Evolutionary conservation across 768 basidiomycete species (phyloP).

Genomic region (Leccinum variicolor): DNA sequence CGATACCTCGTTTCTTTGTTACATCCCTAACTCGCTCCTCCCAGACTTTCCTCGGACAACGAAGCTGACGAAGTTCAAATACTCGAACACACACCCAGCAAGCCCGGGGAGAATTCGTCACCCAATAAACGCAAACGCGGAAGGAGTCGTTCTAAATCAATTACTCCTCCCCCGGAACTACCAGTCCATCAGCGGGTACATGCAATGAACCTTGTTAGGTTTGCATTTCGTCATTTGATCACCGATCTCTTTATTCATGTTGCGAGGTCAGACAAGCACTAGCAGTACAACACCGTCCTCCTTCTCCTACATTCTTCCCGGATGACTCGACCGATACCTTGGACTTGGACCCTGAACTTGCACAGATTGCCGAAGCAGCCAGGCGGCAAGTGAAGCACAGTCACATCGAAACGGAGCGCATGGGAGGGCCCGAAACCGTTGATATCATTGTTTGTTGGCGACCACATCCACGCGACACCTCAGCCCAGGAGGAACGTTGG

Average conservation of each 20-base stretch:
- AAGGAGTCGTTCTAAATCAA: slow-evolving; percentile 64
- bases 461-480: slow-evolving; percentile 54
- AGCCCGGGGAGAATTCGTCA: slow-evolving; percentile 5
- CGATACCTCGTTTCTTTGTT: slow-evolving; percentile 10
- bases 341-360: slow-evolving; percentile 60
- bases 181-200: slow-evolving; percentile 50
- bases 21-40: slow-evolving; percentile 8
- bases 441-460: slow-evolving; percentile 59
- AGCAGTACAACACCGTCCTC: slow-evolving; percentile 35
- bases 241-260: slow-evolving; percentile 2
- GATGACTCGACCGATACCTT: slow-evolving; percentile 50
- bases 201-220: slow-evolving; percentile 64
- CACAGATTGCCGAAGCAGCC: slow-evolving; percentile 46
- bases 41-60: slow-evolving; percentile 37
- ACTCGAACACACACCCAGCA: slow-evolving; percentile 33
- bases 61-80: slow-evolving; percentile 46
- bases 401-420: slow-evolving; percentile 20
- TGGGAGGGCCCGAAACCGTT: slow-evolving; percentile 38
- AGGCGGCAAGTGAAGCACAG: slow-evolving; percentile 28
- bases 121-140: slow-evolving; percentile 43
- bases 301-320: slow-evolving; percentile 43
- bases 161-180: slow-evolving; percentile 73
- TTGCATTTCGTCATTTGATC: slow-evolving; percentile 11
- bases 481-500: slow-evolving; percentile 41
- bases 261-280: slow-evolving; percentile 44